phyloP scores from a whole-genome alignment of 2,329 filamentous ascomycete species.

The Trichoderma sp. region DNA sequence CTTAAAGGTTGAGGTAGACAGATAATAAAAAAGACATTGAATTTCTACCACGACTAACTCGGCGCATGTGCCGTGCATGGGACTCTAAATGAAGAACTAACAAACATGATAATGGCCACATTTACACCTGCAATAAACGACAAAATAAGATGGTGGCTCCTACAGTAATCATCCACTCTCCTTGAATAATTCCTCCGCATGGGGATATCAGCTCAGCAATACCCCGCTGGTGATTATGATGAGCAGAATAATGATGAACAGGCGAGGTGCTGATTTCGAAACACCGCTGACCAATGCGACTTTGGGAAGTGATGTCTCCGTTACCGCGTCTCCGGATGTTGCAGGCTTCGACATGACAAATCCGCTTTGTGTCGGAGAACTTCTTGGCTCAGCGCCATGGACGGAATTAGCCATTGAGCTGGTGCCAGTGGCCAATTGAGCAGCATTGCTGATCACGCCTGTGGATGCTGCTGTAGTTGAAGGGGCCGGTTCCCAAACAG shows the following conservation, averaged over 20 bases:
- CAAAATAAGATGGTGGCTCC: constrained; percentile 20
- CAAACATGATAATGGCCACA: constrained; percentile 22
- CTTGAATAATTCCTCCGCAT: not conserved
- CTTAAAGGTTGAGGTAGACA: not conserved
- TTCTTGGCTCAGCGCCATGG: not conserved
- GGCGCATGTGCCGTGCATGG: constrained; percentile 10
- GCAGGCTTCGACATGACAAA: not conserved
- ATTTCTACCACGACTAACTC: constrained; percentile 11
- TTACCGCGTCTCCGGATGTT: not conserved
- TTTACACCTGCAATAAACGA: constrained; percentile 22
- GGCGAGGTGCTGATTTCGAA: not conserved
- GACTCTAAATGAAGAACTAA: constrained; percentile 23
- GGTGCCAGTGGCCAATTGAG: not conserved
- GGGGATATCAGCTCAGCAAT: not conserved
- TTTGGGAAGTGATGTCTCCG: not conserved
- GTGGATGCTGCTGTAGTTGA: constrained; percentile 3
- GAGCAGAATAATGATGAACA: not conserved
- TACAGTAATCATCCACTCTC: not conserved
- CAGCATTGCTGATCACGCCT: not conserved
- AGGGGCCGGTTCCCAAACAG: constrained; percentile 21
- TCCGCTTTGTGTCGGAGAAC: not conserved
- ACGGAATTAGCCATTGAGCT: not conserved
- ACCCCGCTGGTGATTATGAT: not conserved
- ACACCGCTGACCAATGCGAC: not conserved
- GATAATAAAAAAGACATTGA: not conserved